Evolutionary conservation across 495 filamentous ascomycete species (phyloP).

Genomic region (Staphylotrichum longicolle): DNA sequence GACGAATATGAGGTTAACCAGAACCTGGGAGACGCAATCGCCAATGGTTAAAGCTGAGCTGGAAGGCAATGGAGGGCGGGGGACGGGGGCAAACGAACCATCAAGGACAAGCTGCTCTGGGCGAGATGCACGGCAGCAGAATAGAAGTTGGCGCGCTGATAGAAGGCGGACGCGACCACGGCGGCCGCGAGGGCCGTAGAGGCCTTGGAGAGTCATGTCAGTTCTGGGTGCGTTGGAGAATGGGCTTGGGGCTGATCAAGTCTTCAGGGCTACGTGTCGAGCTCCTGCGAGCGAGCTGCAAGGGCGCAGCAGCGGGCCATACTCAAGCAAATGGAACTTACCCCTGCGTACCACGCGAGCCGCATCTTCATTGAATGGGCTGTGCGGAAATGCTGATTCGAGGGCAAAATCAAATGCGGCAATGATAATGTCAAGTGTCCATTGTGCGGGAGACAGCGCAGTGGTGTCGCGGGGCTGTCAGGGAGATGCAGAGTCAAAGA

Average conservation of each 20-base stretch:
- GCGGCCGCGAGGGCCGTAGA: slow-evolving; percentile 30
- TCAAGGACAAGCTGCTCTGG: slow-evolving; percentile 90
- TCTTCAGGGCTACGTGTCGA: too few relatives aligned
- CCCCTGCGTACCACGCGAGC: slow-evolving; percentile 56
- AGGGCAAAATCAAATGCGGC: slow-evolving; percentile 8
- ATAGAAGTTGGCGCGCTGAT: slow-evolving; percentile 96
- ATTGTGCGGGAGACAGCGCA: slow-evolving; percentile 21
- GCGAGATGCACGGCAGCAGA: slow-evolving; percentile 93
- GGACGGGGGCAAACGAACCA: slow-evolving; percentile 55
- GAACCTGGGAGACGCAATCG: slow-evolving; percentile 54
- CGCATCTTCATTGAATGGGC: slow-evolving; percentile 45
- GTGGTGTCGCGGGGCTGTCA: slow-evolving; percentile 22
- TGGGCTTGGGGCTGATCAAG: too few relatives aligned
- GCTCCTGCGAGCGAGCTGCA: neutral
- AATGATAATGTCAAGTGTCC: slow-evolving; percentile 28
- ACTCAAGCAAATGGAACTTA: slow-evolving; percentile 35
- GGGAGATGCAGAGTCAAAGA: slow-evolving; percentile 24
- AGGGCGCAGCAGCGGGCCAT: neutral
- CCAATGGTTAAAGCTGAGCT: slow-evolving; percentile 5
- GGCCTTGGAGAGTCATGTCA: slow-evolving; percentile 25
- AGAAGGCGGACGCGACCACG: slow-evolving; percentile 76
- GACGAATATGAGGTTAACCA: slow-evolving; percentile 84
- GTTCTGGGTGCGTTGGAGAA: neutral
- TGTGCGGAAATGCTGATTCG: neutral
- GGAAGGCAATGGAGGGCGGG: slow-evolving; percentile 1